Percentiles rank a stretch among this genome's conserved stretches.
Evolutionary conservation across 305 asterid species (phyloP).

Genomic region (Solanum hybrid): DNA sequence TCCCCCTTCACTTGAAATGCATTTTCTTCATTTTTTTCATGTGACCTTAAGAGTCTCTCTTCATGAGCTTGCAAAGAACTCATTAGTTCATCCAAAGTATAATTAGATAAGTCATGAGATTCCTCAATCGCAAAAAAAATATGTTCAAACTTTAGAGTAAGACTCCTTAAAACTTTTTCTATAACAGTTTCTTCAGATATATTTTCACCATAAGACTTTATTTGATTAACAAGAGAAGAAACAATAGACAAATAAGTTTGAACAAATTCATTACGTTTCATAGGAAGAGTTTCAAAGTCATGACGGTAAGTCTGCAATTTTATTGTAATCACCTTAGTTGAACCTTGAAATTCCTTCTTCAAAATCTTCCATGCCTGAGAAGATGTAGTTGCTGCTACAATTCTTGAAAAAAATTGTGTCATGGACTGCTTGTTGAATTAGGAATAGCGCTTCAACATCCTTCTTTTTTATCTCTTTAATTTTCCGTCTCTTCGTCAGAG

Average conservation of each 20-base stretch:
- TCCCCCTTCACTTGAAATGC: neutral
- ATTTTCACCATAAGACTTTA: neutral
- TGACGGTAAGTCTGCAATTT: neutral
- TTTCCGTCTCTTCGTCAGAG: neutral
- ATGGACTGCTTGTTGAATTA: neutral
- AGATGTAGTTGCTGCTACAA: neutral
- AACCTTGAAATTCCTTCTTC: neutral
- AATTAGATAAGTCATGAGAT: neutral
- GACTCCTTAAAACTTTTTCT: neutral
- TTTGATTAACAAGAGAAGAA: neutral
- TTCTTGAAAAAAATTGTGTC: neutral
- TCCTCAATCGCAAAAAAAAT: neutral
- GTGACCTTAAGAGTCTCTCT: neutral
- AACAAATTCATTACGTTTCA: neutral
- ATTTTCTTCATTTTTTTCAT: neutral
- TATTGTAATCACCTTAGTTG: neutral
- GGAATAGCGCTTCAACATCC: neutral
- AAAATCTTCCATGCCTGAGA: neutral
- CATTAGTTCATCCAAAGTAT: conserved; percentile 2
- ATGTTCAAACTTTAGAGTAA: neutral
- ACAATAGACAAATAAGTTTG: neutral
- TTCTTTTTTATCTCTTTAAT: no score
- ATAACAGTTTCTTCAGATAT: neutral
- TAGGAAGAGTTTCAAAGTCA: neutral
- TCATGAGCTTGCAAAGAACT: conserved; percentile 6